phyloP scores from a whole-genome alignment of 148 eudicot species.

The Salicornia ramosissima region DNA sequence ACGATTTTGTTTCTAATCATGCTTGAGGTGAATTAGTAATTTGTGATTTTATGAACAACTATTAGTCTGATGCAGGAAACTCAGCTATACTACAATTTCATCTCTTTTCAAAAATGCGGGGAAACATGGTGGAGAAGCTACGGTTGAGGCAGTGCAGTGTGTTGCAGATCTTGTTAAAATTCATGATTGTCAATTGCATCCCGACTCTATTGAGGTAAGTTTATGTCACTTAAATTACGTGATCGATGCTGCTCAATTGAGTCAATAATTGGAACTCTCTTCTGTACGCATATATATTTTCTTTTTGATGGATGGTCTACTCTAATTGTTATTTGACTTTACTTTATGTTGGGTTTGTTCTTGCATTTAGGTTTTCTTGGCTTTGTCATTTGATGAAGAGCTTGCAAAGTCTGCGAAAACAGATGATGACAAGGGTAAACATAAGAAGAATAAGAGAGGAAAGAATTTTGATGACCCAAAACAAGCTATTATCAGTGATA shows the following conservation, averaged over 20 bases:
- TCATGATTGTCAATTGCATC: slow-evolving; percentile 77
- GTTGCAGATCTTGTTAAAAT: slow-evolving; percentile 74
- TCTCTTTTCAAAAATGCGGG: slow-evolving; percentile 76
- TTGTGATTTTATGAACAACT: not conserved
- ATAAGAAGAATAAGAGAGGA: slow-evolving; percentile 50
- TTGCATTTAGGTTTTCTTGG: slow-evolving; percentile 58
- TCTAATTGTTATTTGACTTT: slow-evolving; percentile 6
- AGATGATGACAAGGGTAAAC: slow-evolving; percentile 36
- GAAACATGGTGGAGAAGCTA: slow-evolving; percentile 94
- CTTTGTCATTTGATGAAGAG: slow-evolving; percentile 88
- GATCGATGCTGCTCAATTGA: not conserved
- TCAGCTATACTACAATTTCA: slow-evolving; percentile 53
- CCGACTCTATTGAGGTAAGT: slow-evolving; percentile 72
- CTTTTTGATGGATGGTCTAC: not conserved
- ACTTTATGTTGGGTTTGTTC: not conserved
- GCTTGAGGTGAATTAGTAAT: not conserved
- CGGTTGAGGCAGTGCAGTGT: slow-evolving; percentile 65
- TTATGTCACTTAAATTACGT: not conserved
- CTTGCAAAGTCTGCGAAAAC: slow-evolving; percentile 51
- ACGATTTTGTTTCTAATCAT: too few species aligned
- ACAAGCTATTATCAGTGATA: slow-evolving; percentile 44
- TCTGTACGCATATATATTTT: slow-evolving; percentile 1
- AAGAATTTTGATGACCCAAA: slow-evolving; percentile 49
- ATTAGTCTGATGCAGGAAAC: slow-evolving; percentile 44
- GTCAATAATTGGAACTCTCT: not conserved